Evolutionary conservation across 345 rosid genomes (phyloP), one percentile per base, ranked within the genome.

Genomic region (Anacardium occidentale): DNA sequence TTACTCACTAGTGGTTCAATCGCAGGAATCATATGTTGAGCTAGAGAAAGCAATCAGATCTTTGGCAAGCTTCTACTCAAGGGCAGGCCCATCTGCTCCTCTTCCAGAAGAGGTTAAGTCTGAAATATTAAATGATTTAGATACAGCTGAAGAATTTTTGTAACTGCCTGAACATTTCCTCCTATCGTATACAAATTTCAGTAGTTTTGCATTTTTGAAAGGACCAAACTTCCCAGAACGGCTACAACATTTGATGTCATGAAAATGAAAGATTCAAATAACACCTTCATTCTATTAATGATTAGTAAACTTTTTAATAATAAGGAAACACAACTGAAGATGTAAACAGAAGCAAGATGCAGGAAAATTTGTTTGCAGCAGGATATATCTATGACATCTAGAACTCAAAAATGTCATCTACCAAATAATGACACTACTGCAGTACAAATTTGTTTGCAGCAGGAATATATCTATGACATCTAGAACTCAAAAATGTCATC

Each of bases 11-110:
- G 45, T 53, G 57, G 58, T 59, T 63, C 24, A 12, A 45, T 73
- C 77, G 78, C 87, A 94, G 97, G 95, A 92, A 75, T 94, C 98
- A 0, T 89, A 92, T n/a, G 78, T 67, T 10, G 88, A 82, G 79
- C 80, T 94, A 55, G 97, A 90, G 68, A 94, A 92, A 76, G 98
- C 87, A 55, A 86, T 92, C 40, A 56, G 93, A 79, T 82, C 89
- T 47, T 75, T 94, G 73, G 97, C 98, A 0, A 68, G 79, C 60
- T 94, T 94, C 87, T 94, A 92, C 81, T 88, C 95, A 0, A 89
- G 78, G 81, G 96, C 98, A 0, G 99, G 98, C 2, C 96, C 98
- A 34, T 90, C 98, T 48, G 97, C 97, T 22, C 72, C 87, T 2
- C 84, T 88, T 26, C 88, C 97, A n/a, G 91, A 83, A 50, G 90